These are phyloP conservation scores for Rhodosporidiobolus odoratus DNA, from an alignment of 768 basidiomycete genomes.

Conservation along the genomic window DNA sequence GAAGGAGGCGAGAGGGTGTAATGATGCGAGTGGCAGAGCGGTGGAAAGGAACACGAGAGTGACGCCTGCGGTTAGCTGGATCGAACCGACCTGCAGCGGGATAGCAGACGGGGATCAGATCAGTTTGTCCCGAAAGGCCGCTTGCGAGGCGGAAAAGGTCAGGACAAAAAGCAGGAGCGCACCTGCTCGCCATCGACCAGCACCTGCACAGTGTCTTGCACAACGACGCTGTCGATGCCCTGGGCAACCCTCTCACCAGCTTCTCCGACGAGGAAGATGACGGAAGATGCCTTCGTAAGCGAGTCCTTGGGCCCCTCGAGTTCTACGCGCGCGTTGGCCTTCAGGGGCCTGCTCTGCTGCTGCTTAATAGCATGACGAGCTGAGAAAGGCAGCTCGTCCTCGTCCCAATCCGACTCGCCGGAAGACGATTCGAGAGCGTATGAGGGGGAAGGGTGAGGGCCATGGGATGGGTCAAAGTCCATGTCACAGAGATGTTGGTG, in stretches of 20 bases:
- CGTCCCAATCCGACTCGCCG: constrained; percentile 24
- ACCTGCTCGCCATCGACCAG: constrained; percentile 46
- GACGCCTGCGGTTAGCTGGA: neutral
- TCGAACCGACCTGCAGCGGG: neutral
- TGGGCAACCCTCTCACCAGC: constrained; percentile 29
- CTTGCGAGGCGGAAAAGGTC: too few relatives aligned
- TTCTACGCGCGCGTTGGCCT: constrained; percentile 13
- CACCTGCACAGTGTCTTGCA: neutral
- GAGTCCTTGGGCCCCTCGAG: neutral
- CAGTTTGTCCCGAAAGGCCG: neutral
- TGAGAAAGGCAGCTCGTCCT: neutral
- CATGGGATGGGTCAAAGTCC: neutral
- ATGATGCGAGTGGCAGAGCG: constrained; percentile 17
- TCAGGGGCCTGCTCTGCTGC: neutral
- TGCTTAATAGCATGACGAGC: neutral
- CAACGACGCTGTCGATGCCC: neutral
- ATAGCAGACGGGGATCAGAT: too few relatives aligned
- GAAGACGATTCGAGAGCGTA: constrained; percentile 25
- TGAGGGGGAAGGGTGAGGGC: neutral
- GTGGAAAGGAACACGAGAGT: constrained; percentile 32
- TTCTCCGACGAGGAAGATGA: constrained; percentile 24
- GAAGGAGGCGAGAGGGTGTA: constrained; percentile 23
- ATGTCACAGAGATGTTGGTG: neutral
- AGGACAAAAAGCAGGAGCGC: constrained; percentile 10
- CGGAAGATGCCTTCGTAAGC: constrained; percentile 5